Evolutionary conservation across 257 asterid genomes (phyloP), one percentile per base, ranked within the genome.

Genomic region (Knoxia roxburghii): DNA sequence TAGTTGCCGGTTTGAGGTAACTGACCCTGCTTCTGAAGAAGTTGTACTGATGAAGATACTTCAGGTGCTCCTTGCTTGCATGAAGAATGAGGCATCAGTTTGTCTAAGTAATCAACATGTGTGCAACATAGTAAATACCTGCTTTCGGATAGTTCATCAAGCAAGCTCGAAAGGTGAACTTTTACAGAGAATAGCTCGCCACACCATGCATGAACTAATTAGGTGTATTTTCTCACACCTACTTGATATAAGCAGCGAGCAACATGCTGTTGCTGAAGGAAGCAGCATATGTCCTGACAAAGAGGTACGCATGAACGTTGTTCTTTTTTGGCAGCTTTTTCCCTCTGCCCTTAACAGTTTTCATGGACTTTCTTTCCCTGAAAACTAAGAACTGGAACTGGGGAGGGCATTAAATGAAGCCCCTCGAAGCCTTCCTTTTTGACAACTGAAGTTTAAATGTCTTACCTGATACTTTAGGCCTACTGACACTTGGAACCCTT

Each of bases 11-110:
- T 93, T 93, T 71, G 98, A 93, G 84, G 98, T 93, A 77, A 89
- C 98, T 10, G 99, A 93, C 81, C 95, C 97, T 64, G 96, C 96
- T 48, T 93, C 99, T 24, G 97, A 93, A 78, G 99, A 93, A 83
- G 97, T 90, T 70, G 99, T 85, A 58, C 78, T 93, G 67, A 88
- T 88, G 96, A 93, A 93, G 89, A 90, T 89, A 70, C 95, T 92
- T 75, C 98, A 92, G 76, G 89, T 92, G 84, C 97, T 92, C 69
- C 76, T 89, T 85, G 97, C 97, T 75, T 92, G 97, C 85, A 88
- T 92, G 95, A 92, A 89, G 84, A 85, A 75, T 71, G 81, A 82
- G 73, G 95, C 96, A 62, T 90, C 99, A 2, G 74, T 72, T 77
- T 82, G 67, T 71, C 80, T 93, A 70, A 88, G 84, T 68, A 87